Evolutionary conservation across 305 asterid genomes (phyloP).

Genomic region (Fraxinus paxiana): DNA sequence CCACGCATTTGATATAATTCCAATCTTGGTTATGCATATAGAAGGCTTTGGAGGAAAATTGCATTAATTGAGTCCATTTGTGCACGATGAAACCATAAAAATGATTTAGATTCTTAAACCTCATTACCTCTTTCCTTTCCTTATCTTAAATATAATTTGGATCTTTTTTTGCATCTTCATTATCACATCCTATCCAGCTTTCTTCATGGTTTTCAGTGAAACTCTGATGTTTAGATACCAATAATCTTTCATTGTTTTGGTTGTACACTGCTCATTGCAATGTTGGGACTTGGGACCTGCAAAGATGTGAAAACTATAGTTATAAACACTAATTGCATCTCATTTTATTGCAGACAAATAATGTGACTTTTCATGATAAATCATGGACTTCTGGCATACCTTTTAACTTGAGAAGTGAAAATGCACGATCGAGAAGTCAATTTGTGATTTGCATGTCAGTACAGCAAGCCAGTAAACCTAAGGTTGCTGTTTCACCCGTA

Average conservation of each 20-base stretch:
- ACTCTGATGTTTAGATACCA: background rate
- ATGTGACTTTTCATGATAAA: slow-evolving; percentile 42
- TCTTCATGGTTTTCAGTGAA: background rate
- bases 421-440: slow-evolving; percentile 32
- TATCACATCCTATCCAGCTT: background rate
- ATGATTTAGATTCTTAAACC: background rate
- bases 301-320: background rate
- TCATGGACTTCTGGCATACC: slow-evolving; percentile 37
- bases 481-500: slow-evolving; percentile 67
- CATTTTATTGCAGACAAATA: slow-evolving; percentile 44
- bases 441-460: slow-evolving; percentile 71
- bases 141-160: background rate
- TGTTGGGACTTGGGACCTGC: background rate
- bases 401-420: slow-evolving; percentile 34
- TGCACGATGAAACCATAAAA: background rate
- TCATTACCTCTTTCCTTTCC: background rate
- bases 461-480: slow-evolving; percentile 70
- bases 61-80: background rate
- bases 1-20: background rate
- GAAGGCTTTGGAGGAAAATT: background rate
- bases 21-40: background rate
- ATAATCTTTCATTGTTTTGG: background rate
- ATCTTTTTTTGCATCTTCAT: background rate
- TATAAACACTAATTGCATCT: slow-evolving; percentile 9
- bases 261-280: background rate